Evolutionary conservation across 2,329 filamentous ascomycete genomes (phyloP).

Genomic region (Apiospora hydei): DNA sequence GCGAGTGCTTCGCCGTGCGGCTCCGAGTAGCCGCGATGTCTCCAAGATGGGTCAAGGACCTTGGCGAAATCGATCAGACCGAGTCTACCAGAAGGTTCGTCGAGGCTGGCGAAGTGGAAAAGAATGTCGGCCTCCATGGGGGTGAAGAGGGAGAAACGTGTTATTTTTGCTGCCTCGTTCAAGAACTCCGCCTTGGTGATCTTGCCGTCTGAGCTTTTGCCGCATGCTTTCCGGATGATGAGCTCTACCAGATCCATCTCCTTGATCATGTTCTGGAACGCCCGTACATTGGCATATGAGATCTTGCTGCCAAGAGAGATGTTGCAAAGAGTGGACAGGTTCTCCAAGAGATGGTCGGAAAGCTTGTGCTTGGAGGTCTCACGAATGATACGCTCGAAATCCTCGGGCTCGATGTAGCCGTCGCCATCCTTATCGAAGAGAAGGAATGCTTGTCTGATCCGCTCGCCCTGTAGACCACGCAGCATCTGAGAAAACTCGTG

Average conservation of each 20-base stretch:
- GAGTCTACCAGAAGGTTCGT: slow-evolving; percentile 86
- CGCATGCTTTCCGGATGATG: slow-evolving; percentile 86
- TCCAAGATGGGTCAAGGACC: slow-evolving; percentile 93
- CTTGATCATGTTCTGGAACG: slow-evolving; percentile 96
- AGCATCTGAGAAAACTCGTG: slow-evolving; percentile 98
- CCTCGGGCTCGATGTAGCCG: slow-evolving; percentile 92
- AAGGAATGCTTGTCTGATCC: slow-evolving; percentile 94
- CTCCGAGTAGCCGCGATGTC: slow-evolving; percentile 64
- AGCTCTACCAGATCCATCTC: slow-evolving; percentile 98
- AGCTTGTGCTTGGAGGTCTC: slow-evolving; percentile 96
- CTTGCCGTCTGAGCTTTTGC: slow-evolving; percentile 85
- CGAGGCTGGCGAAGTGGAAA: slow-evolving; percentile 96
- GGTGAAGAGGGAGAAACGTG: slow-evolving; percentile 94
- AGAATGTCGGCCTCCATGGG: slow-evolving; percentile 99
- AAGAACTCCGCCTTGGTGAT: slow-evolving; percentile 95
- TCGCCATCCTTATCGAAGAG: slow-evolving; percentile 89
- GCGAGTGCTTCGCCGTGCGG: slow-evolving; percentile 42
- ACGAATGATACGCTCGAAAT: slow-evolving; percentile 95
- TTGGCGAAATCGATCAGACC: slow-evolving; percentile 88
- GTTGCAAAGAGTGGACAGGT: slow-evolving; percentile 93
- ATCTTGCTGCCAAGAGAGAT: slow-evolving; percentile 92
- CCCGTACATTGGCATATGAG: slow-evolving; percentile 95
- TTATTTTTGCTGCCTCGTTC: slow-evolving; percentile 89
- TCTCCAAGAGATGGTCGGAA: slow-evolving; percentile 91
- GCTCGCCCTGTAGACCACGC: slow-evolving; percentile 92